phyloP scores from a whole-genome alignment of 805 yeast genomes.

The Ogataea corticis region DNA sequence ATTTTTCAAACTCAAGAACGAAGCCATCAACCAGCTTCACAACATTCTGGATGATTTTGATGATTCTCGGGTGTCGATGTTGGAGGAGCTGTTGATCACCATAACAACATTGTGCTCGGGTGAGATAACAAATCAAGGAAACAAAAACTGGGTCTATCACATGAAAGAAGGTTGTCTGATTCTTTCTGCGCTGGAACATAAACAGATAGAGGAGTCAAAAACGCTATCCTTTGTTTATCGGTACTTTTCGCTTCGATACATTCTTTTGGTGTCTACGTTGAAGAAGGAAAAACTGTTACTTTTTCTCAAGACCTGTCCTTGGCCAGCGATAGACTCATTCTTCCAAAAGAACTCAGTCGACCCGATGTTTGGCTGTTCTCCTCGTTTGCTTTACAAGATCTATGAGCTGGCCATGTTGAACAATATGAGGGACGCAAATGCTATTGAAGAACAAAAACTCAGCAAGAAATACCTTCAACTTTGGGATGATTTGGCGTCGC shows the following conservation, averaged over 20 bases:
- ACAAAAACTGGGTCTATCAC: slow-evolving; percentile 32
- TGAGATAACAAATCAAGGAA: slow-evolving; percentile 33
- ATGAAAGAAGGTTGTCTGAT: slow-evolving; percentile 33
- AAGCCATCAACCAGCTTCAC: slow-evolving; percentile 32
- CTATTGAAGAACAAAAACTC: slow-evolving; percentile 8
- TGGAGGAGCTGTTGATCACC: slow-evolving; percentile 32
- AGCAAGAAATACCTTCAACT: slow-evolving; percentile 7
- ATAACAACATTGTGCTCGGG: slow-evolving; percentile 31
- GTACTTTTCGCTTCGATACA: slow-evolving; percentile 31
- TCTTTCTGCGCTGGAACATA: slow-evolving; percentile 14
- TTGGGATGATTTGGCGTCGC: slow-evolving; percentile 13
- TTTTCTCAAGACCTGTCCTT: slow-evolving; percentile 21
- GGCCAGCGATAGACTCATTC: slow-evolving; percentile 27
- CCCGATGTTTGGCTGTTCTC: slow-evolving; percentile 36
- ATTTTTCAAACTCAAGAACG: slow-evolving; percentile 28
- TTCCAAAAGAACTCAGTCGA: slow-evolving; percentile 28
- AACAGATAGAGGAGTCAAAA: slow-evolving; percentile 12
- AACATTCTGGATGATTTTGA: slow-evolving; percentile 28
- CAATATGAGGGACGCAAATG: slow-evolving; percentile 9
- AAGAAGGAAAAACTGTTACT: slow-evolving; percentile 16
- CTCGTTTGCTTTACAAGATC: slow-evolving; percentile 25
- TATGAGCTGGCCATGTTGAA: slow-evolving; percentile 23
- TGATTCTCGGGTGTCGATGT: slow-evolving; percentile 17
- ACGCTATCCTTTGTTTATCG: slow-evolving; percentile 30
- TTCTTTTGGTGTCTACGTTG: slow-evolving; percentile 30